Evolutionary conservation across 202 grass and related monocot genomes (phyloP).

Genomic region (Schoenoplectus tabernaemontani): DNA sequence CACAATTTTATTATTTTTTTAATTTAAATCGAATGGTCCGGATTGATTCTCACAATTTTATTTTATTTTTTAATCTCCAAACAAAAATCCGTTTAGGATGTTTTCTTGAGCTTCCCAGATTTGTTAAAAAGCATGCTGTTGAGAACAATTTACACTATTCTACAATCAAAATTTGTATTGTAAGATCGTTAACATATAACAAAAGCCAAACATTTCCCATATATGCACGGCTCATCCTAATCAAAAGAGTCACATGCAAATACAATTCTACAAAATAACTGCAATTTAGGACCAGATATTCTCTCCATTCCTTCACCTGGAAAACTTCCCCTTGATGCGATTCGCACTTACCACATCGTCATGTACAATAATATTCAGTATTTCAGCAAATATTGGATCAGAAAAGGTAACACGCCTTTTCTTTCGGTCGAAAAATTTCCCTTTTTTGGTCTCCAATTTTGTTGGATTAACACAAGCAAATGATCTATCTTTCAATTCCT

Average conservation of each 20-base stretch:
- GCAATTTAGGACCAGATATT: background rate
- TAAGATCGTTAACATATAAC: background rate
- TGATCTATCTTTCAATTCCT: constrained; percentile 17
- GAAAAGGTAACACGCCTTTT: constrained; percentile 31
- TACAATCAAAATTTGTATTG: background rate
- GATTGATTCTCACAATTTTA: no score
- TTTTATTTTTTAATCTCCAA: no score
- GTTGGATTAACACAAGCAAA: background rate
- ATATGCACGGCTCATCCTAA: background rate
- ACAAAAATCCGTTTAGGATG: no score
- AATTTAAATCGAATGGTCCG: no score
- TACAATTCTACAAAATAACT: background rate
- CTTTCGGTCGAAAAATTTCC: constrained; percentile 16
- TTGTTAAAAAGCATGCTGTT: no score
- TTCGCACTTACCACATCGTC: background rate
- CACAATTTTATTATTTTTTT: no score
- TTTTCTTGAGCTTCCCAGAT: no score
- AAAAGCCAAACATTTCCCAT: background rate
- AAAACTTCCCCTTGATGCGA: background rate
- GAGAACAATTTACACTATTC: background rate
- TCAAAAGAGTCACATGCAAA: background rate
- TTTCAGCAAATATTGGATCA: constrained; percentile 16
- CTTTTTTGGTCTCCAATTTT: constrained; percentile 7
- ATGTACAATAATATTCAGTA: constrained; percentile 8
- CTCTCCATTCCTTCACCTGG: background rate